Base-by-base conservation (phyloP, 2,329 filamentous ascomycete species). In the Rosellinia necatrix region DNA sequence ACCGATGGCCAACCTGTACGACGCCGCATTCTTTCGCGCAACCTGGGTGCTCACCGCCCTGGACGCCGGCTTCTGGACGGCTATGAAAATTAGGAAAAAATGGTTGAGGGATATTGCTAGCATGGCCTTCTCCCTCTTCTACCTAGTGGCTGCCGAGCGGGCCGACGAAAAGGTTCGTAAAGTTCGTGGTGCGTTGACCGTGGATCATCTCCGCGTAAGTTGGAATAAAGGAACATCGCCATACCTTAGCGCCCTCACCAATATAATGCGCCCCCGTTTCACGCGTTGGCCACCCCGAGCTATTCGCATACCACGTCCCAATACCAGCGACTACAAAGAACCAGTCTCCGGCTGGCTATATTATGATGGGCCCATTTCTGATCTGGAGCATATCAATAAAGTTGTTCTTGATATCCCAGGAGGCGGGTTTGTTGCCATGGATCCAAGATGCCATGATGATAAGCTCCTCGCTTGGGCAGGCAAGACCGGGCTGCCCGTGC, bases 61-160 rank as follows among this genome's bases (percentile, higher is more conserved):
- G 58, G 94, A 99, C 67, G 94, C 94, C 5, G 94, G 94, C 1
- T 99, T 97, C 73, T 99, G 94, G 94, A 96, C 92, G 0, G 94
- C 94, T 29, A 99, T 99, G 94, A 88, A 86, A 67, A 92, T 99
- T 61, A 84, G 84, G 43, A 71, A 71, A 49, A 92, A 89, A 66
- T 92, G 90, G 85, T 65, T 96, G 37, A 82, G 92, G 34, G 92
- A 97, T 70, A 70, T 96, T 12, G 84, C 89, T 8, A 92, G 91
- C 69, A 80, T 97, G 17, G 78, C 91, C 42, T 97, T 97, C 73
- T 90, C 90, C 0, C 70, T 89, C 9, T 99, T 96, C 74, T 99
- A 99, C 71, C 80, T 99, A 61, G 83, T 97, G 50, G 91, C 92
- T 12, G 92, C 94, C 0, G 93, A 97, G 73, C 88, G 91, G 68